Conservation (phyloP, 345 rosid genomes). For the Salix viminalis region DNA sequence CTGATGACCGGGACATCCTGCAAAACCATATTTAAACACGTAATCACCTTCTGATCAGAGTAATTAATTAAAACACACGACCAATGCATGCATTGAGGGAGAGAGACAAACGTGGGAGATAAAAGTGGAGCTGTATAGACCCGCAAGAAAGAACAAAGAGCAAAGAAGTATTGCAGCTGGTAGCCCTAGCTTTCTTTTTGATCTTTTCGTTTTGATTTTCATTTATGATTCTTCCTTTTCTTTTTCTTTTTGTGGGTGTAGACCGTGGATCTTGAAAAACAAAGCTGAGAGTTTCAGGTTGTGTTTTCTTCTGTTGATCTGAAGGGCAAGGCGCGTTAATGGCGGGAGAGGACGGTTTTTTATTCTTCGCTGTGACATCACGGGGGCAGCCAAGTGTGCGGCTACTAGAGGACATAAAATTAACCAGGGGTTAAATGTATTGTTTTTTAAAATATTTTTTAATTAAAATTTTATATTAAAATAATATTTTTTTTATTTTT, state of each 20-base stretch:
- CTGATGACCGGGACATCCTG: conserved; percentile 53
- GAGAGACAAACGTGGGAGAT: conserved; percentile 41
- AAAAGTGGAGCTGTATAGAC: conserved; percentile 53
- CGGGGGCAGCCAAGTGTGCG: background rate
- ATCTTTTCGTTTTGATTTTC: conserved; percentile 60
- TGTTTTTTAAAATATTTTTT: too few relatives aligned
- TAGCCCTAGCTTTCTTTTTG: conserved; percentile 51
- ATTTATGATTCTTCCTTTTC: conserved; percentile 18
- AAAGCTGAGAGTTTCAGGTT: background rate
- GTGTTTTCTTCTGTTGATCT: background rate
- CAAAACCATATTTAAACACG: conserved; percentile 9
- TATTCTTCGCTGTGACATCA: background rate
- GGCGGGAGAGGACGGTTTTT: conserved; percentile 16
- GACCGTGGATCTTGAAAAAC: background rate
- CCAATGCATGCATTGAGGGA: background rate
- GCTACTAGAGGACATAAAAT: background rate
- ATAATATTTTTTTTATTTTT: too few relatives aligned
- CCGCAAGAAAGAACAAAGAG: conserved; percentile 56
- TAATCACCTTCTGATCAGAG: background rate
- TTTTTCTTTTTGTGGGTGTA: background rate
- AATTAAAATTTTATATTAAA: too few relatives aligned
- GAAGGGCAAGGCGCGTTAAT: conserved; percentile 6
- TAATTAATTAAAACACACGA: background rate
- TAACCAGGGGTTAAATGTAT: background rate
- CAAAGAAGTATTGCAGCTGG: conserved; percentile 39